Base-by-base conservation (phyloP, 352 stramenopile genomes). In the Globisporangium acanthophoron region DNA sequence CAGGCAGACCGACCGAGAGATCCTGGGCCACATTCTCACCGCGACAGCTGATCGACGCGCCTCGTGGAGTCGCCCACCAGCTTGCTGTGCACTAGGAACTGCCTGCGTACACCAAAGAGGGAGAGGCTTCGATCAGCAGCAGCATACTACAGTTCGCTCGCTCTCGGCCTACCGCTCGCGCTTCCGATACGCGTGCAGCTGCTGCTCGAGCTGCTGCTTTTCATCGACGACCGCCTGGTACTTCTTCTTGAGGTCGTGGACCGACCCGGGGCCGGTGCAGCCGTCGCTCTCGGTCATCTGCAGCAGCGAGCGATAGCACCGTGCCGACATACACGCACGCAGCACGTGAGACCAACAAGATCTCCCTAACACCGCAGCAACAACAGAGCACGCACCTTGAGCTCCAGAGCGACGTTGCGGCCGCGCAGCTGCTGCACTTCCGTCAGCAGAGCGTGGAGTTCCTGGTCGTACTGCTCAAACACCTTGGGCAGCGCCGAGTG, bases 381-480 rank as follows among this genome's bases (percentile, higher is more conserved):
- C 47, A 52, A 8, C 29, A 45, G 2, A 43, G 1, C 33, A 39
- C 47, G 20, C 61, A 87, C 76, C 67, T 70, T 66, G 5, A 93
- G 70, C 47, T 93, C 84, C 12, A 92, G 65, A 31, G 74, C 63
- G 1, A 92, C 74, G 58, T 92, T 92, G 2, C 72, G 68, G 41
- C 64, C 56, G 8, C 84, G 81, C 5, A 92, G 59, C 54, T 83
- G 62, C 33, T 88, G 70, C 16, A 90, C 56, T 59, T 90, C 75
- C 18, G 60, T 71, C 21, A 78, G 64, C 27, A 90, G 66, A 29
- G 60, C 62, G 33, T 76, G 57, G 13, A 90, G 55, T 44, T 93
- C 84, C 31, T 75, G 66, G 18, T 93, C 79, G 56, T 90, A 92
- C 55, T 90, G 80, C 16, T 88, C 76, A 54, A 93, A 89, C 3